Percentiles rank a stretch among this genome's conserved stretches.
Evolutionary conservation across 345 rosid genomes (phyloP).

Genomic region (Hibiscus tridactylites): DNA sequence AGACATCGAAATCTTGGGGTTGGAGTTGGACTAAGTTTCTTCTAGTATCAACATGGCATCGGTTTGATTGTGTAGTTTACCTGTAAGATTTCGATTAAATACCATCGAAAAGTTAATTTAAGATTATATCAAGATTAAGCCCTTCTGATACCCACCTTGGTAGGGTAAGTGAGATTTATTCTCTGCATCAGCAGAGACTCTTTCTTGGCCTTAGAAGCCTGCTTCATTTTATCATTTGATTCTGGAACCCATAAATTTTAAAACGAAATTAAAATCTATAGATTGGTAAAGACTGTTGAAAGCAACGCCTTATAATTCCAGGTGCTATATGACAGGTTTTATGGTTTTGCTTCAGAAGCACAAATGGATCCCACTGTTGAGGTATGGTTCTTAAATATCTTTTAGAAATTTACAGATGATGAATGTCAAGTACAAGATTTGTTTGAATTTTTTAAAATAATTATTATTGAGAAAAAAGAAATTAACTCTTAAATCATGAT

Average conservation of each 20-base stretch:
- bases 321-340: conserved; percentile 46
- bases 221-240: conserved; percentile 4
- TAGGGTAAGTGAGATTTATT: conserved; percentile 1
- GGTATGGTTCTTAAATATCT: conserved; percentile 30
- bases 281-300: background rate
- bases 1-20: background rate
- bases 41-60: background rate
- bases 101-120: background rate
- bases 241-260: background rate
- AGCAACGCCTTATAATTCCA: background rate
- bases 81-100: background rate
- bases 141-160: background rate
- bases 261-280: background rate
- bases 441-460: background rate
- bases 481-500: background rate
- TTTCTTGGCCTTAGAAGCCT: background rate
- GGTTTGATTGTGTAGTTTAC: background rate
- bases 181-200: background rate
- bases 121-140: background rate
- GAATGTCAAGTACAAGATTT: background rate
- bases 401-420: background rate
- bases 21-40: background rate
- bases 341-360: conserved; percentile 86
- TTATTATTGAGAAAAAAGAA: conserved; percentile 1
- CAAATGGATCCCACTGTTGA: conserved; percentile 90